Conservation (phyloP, 176 grass and related monocot genomes). For the Alloteropsis semialata region DNA sequence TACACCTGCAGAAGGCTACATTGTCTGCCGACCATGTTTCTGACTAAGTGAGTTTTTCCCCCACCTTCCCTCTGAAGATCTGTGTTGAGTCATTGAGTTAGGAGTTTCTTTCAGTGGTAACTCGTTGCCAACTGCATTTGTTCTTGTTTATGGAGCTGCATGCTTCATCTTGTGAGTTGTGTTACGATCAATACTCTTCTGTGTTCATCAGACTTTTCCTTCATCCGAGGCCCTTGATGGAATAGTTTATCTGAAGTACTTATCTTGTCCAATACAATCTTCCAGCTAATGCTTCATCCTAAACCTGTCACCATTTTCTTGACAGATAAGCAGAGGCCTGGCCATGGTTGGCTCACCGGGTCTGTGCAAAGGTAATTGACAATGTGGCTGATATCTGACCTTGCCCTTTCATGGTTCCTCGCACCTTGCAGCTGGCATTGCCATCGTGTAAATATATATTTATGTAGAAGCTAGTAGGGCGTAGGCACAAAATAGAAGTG, state of each 20-base stretch:
- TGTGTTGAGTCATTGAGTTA: not conserved
- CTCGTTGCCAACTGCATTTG: not conserved
- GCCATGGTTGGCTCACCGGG: not conserved
- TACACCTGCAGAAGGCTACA: conserved; percentile 14
- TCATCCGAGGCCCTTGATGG: not conserved
- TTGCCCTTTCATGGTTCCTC: not conserved
- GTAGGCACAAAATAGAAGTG: conserved; percentile 28
- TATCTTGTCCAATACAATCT: not conserved
- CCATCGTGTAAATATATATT: not conserved
- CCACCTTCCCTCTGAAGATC: not conserved
- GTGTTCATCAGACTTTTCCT: not conserved
- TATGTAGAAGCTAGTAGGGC: not conserved
- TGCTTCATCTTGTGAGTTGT: not conserved
- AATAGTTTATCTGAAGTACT: not conserved
- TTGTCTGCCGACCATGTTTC: not conserved
- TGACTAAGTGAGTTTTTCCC: not conserved
- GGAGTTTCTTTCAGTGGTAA: not conserved
- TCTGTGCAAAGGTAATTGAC: not conserved
- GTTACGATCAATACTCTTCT: not conserved
- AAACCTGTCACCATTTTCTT: not conserved
- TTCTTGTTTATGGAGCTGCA: not conserved
- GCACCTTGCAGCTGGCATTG: not conserved
- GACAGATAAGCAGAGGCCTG: not conserved
- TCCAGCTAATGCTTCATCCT: not conserved
- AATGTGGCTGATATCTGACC: not conserved